These are phyloP conservation scores for Oenanthe javanica DNA, from an alignment of 140 eudicot genomes.

Conservation along the genomic window DNA sequence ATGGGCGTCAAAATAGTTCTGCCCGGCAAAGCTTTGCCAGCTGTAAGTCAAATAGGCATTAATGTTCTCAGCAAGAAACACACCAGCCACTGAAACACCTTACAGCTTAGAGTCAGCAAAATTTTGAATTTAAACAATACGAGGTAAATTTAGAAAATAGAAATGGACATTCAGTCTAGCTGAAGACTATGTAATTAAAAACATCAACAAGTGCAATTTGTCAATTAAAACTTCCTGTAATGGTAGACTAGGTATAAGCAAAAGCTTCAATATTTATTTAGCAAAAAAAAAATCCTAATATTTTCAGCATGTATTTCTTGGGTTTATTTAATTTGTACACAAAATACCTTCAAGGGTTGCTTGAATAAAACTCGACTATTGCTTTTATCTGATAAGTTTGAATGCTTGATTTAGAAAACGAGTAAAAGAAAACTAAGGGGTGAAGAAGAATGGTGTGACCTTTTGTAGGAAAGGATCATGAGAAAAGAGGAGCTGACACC, in stretches of 20 bases:
- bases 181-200: not conserved
- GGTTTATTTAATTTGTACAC: not conserved
- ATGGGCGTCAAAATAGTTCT: conserved; percentile 81
- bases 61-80: conserved; percentile 84
- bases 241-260: not conserved
- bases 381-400: not conserved
- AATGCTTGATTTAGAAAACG: not conserved
- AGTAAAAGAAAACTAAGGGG: not conserved
- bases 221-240: not conserved
- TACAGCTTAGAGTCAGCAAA: not conserved
- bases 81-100: conserved; percentile 74
- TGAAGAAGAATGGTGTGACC: not conserved
- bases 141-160: not conserved
- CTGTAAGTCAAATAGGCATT: conserved; percentile 50
- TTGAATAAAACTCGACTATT: not conserved
- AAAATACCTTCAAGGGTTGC: not conserved
- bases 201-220: not conserved
- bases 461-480: not conserved
- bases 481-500: not conserved
- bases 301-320: not conserved
- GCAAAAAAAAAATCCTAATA: too few species aligned
- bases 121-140: not conserved
- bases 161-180: not conserved
- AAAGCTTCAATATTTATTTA: not conserved
- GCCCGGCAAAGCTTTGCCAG: conserved; percentile 92